A percentile compares a stretch with the other conserved stretches of the same genome.
These are phyloP conservation scores for Moricandia moricandioides DNA, from an alignment of 345 rosid species.

Conservation along the genomic window DNA sequence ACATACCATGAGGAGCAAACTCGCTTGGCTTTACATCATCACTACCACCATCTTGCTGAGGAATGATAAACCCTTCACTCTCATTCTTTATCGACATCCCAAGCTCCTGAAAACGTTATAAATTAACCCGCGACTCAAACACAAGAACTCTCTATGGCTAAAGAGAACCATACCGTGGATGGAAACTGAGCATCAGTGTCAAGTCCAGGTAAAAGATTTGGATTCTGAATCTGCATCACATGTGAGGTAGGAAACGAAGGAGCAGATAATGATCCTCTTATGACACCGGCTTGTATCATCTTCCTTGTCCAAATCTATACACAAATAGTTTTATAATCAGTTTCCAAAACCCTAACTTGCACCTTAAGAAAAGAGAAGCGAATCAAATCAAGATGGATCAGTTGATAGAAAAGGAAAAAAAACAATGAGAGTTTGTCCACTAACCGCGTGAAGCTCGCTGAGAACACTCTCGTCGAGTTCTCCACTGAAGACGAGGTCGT, in stretches of 20 bases:
- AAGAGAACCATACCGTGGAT: conserved; percentile 2
- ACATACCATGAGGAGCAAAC: not conserved
- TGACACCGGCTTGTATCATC: conserved; percentile 24
- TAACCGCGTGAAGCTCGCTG: conserved; percentile 14
- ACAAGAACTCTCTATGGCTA: not conserved
- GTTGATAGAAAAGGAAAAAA: not conserved
- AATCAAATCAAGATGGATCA: not conserved
- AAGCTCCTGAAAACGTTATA: not conserved
- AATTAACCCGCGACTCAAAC: not conserved
- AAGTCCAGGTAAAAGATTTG: not conserved
- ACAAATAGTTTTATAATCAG: not conserved
- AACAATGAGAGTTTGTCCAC: not conserved
- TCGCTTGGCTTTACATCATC: not conserved
- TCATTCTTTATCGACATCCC: not conserved
- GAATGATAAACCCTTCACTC: not conserved
- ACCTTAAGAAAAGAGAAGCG: not conserved
- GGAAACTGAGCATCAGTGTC: not conserved
- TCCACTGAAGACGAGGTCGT: not conserved
- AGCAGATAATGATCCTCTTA: not conserved
- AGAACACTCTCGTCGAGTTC: conserved; percentile 24
- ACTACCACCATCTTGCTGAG: conserved; percentile 12
- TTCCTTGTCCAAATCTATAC: conserved; percentile 16
- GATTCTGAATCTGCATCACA: not conserved
- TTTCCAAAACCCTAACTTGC: not conserved
- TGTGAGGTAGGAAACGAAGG: not conserved